Percentiles rank a stretch among this genome's conserved stretches.
phyloP scores from a whole-genome alignment of 768 basidiomycete species.

The Leccinum fibrillosum region DNA sequence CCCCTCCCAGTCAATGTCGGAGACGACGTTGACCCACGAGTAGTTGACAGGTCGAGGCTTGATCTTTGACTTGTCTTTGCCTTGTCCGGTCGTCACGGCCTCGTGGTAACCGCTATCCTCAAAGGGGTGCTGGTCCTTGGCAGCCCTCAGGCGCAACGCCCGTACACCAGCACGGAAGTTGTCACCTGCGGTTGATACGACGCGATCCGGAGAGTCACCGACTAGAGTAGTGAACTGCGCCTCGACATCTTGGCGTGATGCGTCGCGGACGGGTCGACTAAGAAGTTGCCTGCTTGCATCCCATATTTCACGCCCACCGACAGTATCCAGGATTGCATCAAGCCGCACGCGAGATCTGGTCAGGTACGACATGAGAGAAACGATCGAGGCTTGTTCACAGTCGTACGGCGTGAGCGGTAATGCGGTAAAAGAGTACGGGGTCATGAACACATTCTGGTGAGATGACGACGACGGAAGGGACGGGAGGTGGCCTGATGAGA shows the following conservation, averaged over 20 bases:
- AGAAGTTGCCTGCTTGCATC: constrained; percentile 68
- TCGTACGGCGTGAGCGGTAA: constrained; percentile 31
- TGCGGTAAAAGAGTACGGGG: constrained; percentile 29
- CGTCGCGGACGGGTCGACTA: constrained; percentile 29
- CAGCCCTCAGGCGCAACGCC: constrained; percentile 40
- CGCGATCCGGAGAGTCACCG: constrained; percentile 63
- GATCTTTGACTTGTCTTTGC: constrained; percentile 31
- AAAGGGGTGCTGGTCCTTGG: constrained; percentile 27
- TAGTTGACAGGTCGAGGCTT: constrained; percentile 57
- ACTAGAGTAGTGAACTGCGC: constrained; percentile 78
- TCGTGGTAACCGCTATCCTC: constrained; percentile 27
- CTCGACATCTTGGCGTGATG: constrained; percentile 27
- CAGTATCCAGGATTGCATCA: constrained; percentile 80
- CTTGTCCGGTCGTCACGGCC: constrained; percentile 14
- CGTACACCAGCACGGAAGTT: constrained; percentile 73
- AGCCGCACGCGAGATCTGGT: constrained; percentile 40
- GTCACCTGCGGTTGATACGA: constrained; percentile 67
- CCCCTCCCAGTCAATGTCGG: constrained; percentile 84
- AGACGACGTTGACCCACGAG: constrained; percentile 76
- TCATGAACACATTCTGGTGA: constrained; percentile 22
- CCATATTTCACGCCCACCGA: constrained; percentile 80
- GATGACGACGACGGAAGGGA: constrained; percentile 25
- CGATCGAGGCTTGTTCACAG: constrained; percentile 22
- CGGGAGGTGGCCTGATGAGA: constrained; percentile 26
- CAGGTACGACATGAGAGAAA: constrained; percentile 27